Evolutionary conservation across 495 filamentous ascomycete species (phyloP).

Genomic region (Cairneyella variabilis): DNA sequence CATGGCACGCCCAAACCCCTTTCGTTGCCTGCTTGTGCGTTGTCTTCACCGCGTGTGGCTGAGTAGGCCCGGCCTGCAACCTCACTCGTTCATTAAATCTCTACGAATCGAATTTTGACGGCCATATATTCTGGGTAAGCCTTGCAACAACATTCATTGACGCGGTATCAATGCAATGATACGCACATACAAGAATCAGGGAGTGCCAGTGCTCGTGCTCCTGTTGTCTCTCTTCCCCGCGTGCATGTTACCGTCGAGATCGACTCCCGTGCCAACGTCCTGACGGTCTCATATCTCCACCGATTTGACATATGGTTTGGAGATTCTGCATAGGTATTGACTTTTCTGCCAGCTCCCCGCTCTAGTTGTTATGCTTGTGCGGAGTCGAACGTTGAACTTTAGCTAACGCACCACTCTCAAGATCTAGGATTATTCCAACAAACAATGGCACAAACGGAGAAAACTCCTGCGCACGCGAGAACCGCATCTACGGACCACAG

Average conservation of each 20-base stretch:
- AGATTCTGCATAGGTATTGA: background rate
- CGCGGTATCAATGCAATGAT: slow-evolving; percentile 21
- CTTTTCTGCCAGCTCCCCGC: no score
- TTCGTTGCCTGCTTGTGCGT: no score
- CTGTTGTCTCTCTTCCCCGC: slow-evolving; percentile 12
- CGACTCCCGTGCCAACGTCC: background rate
- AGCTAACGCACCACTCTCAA: slow-evolving; percentile 11
- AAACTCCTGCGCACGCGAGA: slow-evolving; percentile 17
- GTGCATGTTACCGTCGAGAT: slow-evolving; percentile 6
- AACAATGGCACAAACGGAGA: slow-evolving; percentile 25
- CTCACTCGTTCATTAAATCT: slow-evolving; percentile 2
- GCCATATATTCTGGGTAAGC: slow-evolving; percentile 13
- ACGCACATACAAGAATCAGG: slow-evolving; percentile 13
- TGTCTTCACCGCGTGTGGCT: slow-evolving; percentile 15
- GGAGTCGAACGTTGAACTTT: background rate
- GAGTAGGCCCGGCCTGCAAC: slow-evolving; percentile 7
- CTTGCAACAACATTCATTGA: slow-evolving; percentile 3
- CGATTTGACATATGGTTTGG: background rate
- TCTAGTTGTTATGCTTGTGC: no score
- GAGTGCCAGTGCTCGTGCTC: slow-evolving; percentile 21
- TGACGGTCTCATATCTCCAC: slow-evolving; percentile 7
- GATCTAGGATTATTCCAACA: slow-evolving; percentile 16
- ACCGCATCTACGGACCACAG: slow-evolving; percentile 22
- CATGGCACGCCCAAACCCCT: no score
- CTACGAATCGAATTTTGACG: background rate